Conservation (phyloP, 345 rosid genomes). For the Linum usitatissimum region DNA sequence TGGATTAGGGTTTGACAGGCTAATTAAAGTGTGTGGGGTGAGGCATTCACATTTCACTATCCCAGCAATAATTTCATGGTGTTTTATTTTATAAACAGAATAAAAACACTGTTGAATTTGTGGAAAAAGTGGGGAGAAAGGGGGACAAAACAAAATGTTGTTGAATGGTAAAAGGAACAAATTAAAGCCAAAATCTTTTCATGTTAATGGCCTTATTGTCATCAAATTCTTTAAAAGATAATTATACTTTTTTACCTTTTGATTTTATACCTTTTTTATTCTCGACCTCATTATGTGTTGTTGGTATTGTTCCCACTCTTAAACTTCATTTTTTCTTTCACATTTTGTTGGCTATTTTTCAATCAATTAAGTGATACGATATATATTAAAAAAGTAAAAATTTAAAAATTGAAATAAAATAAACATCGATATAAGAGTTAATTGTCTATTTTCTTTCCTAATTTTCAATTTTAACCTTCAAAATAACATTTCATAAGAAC, state of each 20-base stretch:
- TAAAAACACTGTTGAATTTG: not conserved
- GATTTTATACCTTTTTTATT: not conserved
- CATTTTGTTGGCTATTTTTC: no score
- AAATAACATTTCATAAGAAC: no score
- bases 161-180: not conserved
- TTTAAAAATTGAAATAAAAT: no score
- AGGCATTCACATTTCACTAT: not conserved
- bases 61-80: not conserved
- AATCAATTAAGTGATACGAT: no score
- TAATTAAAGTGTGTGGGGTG: not conserved
- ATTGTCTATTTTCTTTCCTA: no score
- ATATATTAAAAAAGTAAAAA: no score
- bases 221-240: not conserved
- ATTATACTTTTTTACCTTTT: not conserved
- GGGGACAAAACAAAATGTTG: not conserved
- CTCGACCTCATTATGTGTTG: not conserved
- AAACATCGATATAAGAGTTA: no score
- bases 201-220: not conserved
- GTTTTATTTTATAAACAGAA: no score
- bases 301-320: no score
- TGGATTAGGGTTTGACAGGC: not conserved
- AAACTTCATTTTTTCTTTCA: no score
- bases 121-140: not conserved
- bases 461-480: no score
- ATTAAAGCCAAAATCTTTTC: not conserved